These are phyloP conservation scores for Williopsis jadinii DNA, from an alignment of 1,139 yeast genomes.

Conservation along the genomic window DNA sequence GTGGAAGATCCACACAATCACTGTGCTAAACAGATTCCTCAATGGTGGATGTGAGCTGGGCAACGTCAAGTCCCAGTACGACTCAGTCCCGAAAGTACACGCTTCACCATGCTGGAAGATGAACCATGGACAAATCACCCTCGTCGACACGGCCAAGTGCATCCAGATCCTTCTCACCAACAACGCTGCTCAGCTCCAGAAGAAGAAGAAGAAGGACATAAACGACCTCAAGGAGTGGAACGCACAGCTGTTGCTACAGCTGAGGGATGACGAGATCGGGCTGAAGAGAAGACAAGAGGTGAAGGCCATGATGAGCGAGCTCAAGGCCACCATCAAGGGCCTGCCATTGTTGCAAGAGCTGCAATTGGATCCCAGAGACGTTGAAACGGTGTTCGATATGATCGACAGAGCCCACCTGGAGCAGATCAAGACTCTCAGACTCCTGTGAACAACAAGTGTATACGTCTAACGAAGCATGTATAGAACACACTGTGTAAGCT, in stretches of 20 bases:
- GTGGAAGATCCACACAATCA: slow-evolving; percentile 27
- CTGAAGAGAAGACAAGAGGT: slow-evolving; percentile 5
- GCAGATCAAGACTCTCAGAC: slow-evolving; percentile 7
- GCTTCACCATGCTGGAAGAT: slow-evolving; percentile 14
- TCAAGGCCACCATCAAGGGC: neutral
- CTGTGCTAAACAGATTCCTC: slow-evolving; percentile 14
- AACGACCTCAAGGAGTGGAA: slow-evolving; percentile 8
- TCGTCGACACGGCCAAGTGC: slow-evolving; percentile 16
- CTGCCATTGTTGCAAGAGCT: slow-evolving; percentile 4
- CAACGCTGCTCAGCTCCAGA: slow-evolving; percentile 1
- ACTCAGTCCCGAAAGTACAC: slow-evolving; percentile 10
- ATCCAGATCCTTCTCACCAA: slow-evolving; percentile 8
- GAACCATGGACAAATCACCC: slow-evolving; percentile 11
- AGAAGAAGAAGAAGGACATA: slow-evolving; percentile 1
- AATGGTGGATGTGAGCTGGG: slow-evolving; percentile 1
- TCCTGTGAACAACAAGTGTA: slow-evolving; percentile 2
- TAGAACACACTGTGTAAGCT: too few relatives aligned
- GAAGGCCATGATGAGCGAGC: slow-evolving; percentile 2
- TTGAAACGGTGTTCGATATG: slow-evolving; percentile 6
- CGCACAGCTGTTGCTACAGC: slow-evolving; percentile 8
- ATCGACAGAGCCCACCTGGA: slow-evolving; percentile 8
- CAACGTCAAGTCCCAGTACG: slow-evolving; percentile 1
- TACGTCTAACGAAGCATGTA: neutral
- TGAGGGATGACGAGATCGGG: slow-evolving; percentile 9
- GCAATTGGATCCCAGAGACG: neutral